These are phyloP conservation scores for Ramaria sp. DNA, from an alignment of 768 basidiomycete species.

Conservation along the genomic window DNA sequence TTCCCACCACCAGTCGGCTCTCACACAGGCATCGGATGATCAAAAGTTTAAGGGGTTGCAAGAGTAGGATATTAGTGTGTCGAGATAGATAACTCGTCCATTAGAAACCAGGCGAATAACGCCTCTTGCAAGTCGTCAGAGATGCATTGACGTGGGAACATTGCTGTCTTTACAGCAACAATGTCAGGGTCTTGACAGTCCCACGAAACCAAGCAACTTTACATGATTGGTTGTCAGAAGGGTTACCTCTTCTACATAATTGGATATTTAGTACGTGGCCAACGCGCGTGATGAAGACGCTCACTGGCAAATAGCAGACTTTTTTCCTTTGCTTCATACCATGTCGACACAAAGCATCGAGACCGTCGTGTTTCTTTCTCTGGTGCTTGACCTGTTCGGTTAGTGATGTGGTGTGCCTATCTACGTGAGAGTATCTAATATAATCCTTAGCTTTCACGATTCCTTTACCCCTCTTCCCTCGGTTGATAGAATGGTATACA, in stretches of 20 bases:
- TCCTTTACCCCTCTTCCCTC: constrained; percentile 93
- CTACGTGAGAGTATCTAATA: background rate
- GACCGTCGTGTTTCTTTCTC: constrained; percentile 76
- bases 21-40: constrained; percentile 72
- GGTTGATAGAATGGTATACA: constrained; percentile 91
- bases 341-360: constrained; percentile 55
- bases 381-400: constrained; percentile 83
- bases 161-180: background rate
- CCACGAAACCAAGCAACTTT: background rate
- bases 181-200: background rate
- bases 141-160: background rate
- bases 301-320: background rate
- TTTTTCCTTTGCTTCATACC: background rate
- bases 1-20: constrained; percentile 75
- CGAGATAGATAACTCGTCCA: constrained; percentile 13
- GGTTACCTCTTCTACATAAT: background rate
- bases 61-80: constrained; percentile 19
- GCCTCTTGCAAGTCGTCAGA: background rate
- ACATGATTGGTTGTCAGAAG: background rate
- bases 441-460: constrained; percentile 69
- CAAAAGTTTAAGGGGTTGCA: constrained; percentile 63
- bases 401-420: constrained; percentile 17
- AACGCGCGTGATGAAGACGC: background rate
- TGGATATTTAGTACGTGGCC: background rate
- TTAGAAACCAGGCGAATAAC: background rate